A percentile compares a stretch with the other conserved stretches of the same genome.
Conservation (phyloP, 2,329 filamentous ascomycete species). For the Colletotrichum limetticola region DNA sequence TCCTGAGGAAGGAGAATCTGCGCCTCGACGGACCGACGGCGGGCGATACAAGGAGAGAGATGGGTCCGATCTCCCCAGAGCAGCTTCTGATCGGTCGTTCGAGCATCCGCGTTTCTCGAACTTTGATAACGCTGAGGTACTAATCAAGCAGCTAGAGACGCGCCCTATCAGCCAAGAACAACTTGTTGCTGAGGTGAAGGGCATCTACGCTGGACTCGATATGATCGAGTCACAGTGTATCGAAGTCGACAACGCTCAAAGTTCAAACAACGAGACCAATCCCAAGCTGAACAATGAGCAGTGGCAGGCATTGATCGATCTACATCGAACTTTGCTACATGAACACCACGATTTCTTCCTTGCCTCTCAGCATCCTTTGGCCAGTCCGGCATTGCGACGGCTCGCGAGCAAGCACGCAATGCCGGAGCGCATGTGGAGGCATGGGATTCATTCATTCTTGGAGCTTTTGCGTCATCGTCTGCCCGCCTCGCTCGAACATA, state of each 20-base stretch:
- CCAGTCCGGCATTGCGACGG: constrained; percentile 62
- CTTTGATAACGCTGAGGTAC: not conserved
- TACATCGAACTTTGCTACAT: constrained; percentile 83
- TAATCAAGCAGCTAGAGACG: constrained; percentile 3
- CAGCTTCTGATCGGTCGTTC: not conserved
- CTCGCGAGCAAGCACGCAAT: constrained; percentile 87
- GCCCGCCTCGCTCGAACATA: constrained; percentile 83
- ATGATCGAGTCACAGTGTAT: constrained; percentile 92
- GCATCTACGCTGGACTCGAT: constrained; percentile 83
- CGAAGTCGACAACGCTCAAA: constrained; percentile 77
- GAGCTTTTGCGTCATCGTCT: constrained; percentile 80
- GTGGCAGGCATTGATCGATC: constrained; percentile 84
- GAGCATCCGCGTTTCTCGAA: not conserved
- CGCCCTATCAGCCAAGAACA: constrained; percentile 74
- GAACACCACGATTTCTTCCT: constrained; percentile 90
- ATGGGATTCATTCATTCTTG: constrained; percentile 85
- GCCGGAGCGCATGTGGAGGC: constrained; percentile 93
- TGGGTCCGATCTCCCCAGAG: no score
- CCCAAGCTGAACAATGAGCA: constrained; percentile 70
- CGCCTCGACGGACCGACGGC: no score
- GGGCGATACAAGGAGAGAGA: no score
- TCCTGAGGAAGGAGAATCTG: no score
- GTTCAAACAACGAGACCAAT: constrained; percentile 52
- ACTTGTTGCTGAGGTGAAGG: constrained; percentile 82
- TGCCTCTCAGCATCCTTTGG: constrained; percentile 83